A percentile compares a stretch with the other conserved stretches of the same genome.
These are phyloP conservation scores for Ormosia emarginata DNA, from an alignment of 306 rosid genomes.

Conservation along the genomic window DNA sequence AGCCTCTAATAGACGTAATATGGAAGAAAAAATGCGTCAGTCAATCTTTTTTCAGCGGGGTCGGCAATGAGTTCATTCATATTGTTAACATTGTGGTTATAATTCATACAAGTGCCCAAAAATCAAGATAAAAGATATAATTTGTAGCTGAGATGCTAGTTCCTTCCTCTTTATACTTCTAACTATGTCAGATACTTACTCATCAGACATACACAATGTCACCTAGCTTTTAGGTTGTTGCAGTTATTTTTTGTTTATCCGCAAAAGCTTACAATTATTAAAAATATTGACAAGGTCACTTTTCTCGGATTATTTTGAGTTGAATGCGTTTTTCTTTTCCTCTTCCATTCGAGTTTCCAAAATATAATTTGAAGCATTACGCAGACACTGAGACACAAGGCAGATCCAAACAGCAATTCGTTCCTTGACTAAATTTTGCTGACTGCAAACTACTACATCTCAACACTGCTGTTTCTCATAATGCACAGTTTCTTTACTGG, in stretches of 20 bases:
- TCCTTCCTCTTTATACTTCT: not conserved
- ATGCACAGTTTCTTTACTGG: too few species aligned
- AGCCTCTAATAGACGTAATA: not conserved
- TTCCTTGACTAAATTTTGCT: not conserved
- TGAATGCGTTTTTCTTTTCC: not conserved
- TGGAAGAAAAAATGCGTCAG: not conserved
- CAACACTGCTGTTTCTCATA: too few species aligned
- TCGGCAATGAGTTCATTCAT: not conserved
- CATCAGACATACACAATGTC: not conserved
- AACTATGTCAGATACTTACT: not conserved
- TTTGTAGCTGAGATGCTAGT: not conserved
- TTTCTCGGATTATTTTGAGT: not conserved
- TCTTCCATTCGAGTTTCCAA: not conserved
- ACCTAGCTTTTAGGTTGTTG: not conserved
- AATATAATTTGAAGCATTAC: too few species aligned
- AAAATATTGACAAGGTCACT: not conserved
- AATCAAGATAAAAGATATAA: not conserved
- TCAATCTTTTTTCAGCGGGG: not conserved
- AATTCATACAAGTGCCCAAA: not conserved
- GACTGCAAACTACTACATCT: not conserved
- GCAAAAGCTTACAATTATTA: not conserved
- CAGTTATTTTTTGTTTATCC: not conserved
- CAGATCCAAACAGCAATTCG: not conserved
- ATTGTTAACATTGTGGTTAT: not conserved
- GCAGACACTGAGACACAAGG: too few species aligned